A percentile compares a stretch with the other conserved stretches of the same genome.
Conservation (phyloP, 306 rosid genomes). For the Cicer arietinum region DNA sequence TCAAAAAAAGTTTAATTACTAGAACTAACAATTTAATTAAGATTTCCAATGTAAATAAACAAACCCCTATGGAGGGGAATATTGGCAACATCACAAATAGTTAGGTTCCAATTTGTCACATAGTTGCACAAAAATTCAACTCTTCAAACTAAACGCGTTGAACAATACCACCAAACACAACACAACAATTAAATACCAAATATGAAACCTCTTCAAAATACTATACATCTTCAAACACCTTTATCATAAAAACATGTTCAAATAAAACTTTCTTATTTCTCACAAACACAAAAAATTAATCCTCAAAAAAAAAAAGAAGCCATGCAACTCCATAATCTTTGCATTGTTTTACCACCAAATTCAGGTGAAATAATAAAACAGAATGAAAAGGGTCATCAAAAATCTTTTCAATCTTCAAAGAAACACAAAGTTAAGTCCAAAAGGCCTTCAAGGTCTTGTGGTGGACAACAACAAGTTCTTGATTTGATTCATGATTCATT, state of each 20-base stretch:
- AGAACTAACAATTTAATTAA: no score
- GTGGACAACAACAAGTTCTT: conserved; percentile 60
- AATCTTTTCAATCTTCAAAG: conserved; percentile 41
- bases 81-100: conserved; percentile 35
- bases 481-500: conserved; percentile 56
- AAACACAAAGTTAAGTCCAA: conserved; percentile 38
- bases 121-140: conserved; percentile 56
- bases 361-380: conserved; percentile 49
- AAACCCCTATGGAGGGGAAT: neutral
- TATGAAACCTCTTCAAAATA: neutral
- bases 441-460: conserved; percentile 49
- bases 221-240: conserved; percentile 24
- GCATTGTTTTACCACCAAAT: conserved; percentile 68
- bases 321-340: conserved; percentile 64
- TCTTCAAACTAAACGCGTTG: conserved; percentile 63
- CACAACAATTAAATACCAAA: conserved; percentile 21
- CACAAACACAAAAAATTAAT: neutral
- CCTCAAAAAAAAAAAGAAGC: conserved; percentile 15
- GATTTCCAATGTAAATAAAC: neutral
- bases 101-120: conserved; percentile 55
- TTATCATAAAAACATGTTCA: conserved; percentile 35
- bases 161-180: conserved; percentile 44
- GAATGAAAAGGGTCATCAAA: conserved; percentile 45
- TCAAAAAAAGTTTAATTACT: neutral
- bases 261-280: neutral